A percentile compares a stretch with the other conserved stretches of the same genome.
Evolutionary conservation across 768 basidiomycete species (phyloP).

Genomic region (Leccinum variicolor): DNA sequence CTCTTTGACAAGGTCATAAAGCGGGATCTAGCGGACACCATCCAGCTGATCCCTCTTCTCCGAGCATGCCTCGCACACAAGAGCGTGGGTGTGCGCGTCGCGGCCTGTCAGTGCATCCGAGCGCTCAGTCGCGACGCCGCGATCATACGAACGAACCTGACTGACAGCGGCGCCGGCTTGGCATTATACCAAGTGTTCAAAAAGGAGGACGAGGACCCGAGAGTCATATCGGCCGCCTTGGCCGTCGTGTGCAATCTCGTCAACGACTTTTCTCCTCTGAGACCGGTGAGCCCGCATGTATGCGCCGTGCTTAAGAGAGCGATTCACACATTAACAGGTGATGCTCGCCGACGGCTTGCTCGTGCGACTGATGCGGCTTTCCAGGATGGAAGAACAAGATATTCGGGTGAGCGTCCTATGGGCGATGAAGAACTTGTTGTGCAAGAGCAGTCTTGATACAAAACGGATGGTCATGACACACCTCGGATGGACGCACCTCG

Average conservation of each 20-base stretch:
- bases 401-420: constrained; percentile 74
- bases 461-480: constrained; percentile 66
- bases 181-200: constrained; percentile 61
- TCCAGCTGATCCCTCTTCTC: constrained; percentile 52
- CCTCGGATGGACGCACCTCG: constrained; percentile 63
- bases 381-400: constrained; percentile 49
- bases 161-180: constrained; percentile 78
- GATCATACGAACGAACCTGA: constrained; percentile 78
- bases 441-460: constrained; percentile 54
- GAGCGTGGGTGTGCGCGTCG: constrained; percentile 75
- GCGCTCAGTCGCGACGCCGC: constrained; percentile 77
- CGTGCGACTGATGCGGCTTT: constrained; percentile 56
- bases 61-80: constrained; percentile 54
- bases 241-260: constrained; percentile 83
- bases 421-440: constrained; percentile 82
- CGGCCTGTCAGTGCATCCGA: constrained; percentile 82
- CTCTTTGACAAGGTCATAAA: constrained; percentile 74
- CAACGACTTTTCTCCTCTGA: constrained; percentile 80
- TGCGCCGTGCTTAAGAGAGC: neutral
- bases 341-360: constrained; percentile 69
- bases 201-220: constrained; percentile 57
- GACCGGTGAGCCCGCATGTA: constrained; percentile 43
- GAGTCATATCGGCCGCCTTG: constrained; percentile 69
- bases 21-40: constrained; percentile 58
- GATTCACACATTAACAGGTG: constrained; percentile 28